These are phyloP conservation scores for Phaeoacremonium minimum DNA, from an alignment of 2,329 filamentous ascomycete species.

Conservation along the genomic window DNA sequence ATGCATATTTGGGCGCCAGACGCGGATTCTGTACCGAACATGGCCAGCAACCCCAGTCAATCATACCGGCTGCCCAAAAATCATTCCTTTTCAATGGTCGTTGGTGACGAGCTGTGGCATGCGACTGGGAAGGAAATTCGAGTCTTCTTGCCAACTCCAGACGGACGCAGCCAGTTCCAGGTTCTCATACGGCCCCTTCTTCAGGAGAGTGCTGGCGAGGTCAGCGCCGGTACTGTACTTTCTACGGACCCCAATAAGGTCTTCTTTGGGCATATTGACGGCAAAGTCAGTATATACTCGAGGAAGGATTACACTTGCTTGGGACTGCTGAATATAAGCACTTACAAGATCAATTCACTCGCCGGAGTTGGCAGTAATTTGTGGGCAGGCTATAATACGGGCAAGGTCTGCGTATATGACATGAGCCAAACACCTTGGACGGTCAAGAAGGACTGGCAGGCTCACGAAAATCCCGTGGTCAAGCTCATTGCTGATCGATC, in stretches of 20 bases:
- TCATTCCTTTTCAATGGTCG: constrained; percentile 83
- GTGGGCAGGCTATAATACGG: constrained; percentile 94
- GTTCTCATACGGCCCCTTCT: constrained; percentile 67
- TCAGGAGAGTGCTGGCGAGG: constrained; percentile 73
- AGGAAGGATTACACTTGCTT: constrained; percentile 71
- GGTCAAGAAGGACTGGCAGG: constrained; percentile 91
- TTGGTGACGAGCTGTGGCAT: constrained; percentile 83
- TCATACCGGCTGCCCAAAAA: constrained; percentile 75
- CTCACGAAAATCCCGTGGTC: constrained; percentile 78
- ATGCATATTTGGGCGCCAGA: constrained; percentile 85
- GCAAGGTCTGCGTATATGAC: constrained; percentile 91
- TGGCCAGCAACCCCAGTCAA: constrained; percentile 66
- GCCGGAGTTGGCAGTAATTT: constrained; percentile 75
- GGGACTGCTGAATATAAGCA: constrained; percentile 78
- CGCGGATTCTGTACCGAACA: constrained; percentile 63
- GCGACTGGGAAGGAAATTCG: constrained; percentile 83
- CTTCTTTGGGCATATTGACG: constrained; percentile 88
- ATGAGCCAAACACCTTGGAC: constrained; percentile 77
- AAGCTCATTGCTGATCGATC: constrained; percentile 74
- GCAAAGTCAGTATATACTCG: constrained; percentile 92
- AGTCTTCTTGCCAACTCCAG: constrained; percentile 70
- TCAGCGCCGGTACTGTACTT: constrained; percentile 77
- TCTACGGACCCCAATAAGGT: constrained; percentile 72
- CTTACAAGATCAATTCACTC: constrained; percentile 91
- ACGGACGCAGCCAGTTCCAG: constrained; percentile 68